These are phyloP conservation scores for Hypoxylon sp. DNA, from an alignment of 2,329 filamentous ascomycete genomes.

Conservation along the genomic window DNA sequence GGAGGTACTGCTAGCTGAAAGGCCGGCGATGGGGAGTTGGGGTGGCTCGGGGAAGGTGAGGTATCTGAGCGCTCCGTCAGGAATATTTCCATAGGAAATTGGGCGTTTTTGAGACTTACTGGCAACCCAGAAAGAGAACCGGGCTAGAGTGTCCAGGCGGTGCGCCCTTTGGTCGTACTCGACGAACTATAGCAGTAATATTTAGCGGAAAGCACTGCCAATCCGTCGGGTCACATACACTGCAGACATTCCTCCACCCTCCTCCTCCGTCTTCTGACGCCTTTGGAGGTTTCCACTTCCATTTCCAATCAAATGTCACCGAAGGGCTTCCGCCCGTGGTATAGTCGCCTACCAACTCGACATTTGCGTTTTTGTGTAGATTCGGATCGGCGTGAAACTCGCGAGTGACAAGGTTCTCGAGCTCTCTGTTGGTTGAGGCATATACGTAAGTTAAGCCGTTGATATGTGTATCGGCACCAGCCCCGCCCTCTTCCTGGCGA, in stretches of 20 bases:
- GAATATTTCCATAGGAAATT: constrained; percentile 13
- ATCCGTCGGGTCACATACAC: constrained; percentile 64
- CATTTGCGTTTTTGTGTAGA: constrained; percentile 95
- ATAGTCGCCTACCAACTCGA: constrained; percentile 94
- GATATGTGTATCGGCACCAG: constrained; percentile 78
- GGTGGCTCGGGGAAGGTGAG: constrained; percentile 63
- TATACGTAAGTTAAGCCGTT: constrained; percentile 93
- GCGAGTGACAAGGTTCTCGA: constrained; percentile 92
- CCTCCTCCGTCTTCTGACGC: constrained; percentile 82
- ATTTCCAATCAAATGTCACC: constrained; percentile 92
- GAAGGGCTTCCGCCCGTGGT: constrained; percentile 84
- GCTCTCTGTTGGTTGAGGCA: constrained; percentile 84
- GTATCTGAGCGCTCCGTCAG: constrained; percentile 56
- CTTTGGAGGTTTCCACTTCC: constrained; percentile 97
- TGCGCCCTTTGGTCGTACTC: constrained; percentile 97
- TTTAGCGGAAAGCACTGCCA: constrained; percentile 28
- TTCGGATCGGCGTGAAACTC: constrained; percentile 99
- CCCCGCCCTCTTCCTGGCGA: constrained; percentile 66
- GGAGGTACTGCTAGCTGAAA: constrained; percentile 79
- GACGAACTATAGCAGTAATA: constrained; percentile 74
- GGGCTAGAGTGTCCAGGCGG: constrained; percentile 86
- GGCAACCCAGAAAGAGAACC: constrained; percentile 95
- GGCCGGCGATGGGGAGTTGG: constrained; percentile 76
- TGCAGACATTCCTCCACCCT: constrained; percentile 96
- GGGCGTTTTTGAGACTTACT: constrained; percentile 64